These are phyloP conservation scores for Penicillium samsonianum DNA, from an alignment of 495 filamentous ascomycete genomes.

Conservation along the genomic window DNA sequence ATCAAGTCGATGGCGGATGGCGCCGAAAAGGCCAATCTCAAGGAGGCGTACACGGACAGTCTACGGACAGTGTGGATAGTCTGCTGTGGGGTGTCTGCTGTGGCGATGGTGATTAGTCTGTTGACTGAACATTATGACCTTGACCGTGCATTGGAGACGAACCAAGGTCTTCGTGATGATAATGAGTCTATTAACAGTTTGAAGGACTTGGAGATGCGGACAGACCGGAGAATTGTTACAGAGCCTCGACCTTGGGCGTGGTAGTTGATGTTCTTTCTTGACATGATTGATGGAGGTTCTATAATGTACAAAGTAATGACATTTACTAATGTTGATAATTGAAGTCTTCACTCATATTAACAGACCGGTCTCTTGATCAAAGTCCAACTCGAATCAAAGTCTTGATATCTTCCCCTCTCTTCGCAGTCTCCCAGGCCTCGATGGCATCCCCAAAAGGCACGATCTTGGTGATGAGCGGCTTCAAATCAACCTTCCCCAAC, in stretches of 20 bases:
- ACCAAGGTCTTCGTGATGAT: constrained; percentile 24
- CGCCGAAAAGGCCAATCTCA: constrained; percentile 42
- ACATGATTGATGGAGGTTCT: constrained; percentile 3
- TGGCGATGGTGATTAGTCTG: constrained; percentile 51
- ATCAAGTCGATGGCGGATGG: constrained; percentile 56
- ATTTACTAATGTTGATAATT: constrained; percentile 9
- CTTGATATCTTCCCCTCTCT: constrained; percentile 80
- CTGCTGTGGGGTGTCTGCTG: constrained; percentile 52
- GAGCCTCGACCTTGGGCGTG: constrained; percentile 23
- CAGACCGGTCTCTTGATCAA: neutral
- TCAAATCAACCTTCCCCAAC: too few species aligned
- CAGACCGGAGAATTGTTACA: constrained; percentile 2
- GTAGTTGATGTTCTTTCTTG: constrained; percentile 1
- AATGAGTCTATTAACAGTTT: constrained; percentile 8
- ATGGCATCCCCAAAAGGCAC: constrained; percentile 52
- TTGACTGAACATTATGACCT: constrained; percentile 56
- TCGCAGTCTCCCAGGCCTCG: constrained; percentile 75
- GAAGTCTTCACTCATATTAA: neutral
- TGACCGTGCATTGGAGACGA: constrained; percentile 47
- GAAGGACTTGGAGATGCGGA: constrained; percentile 23
- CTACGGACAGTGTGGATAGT: constrained; percentile 59
- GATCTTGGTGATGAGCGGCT: too few species aligned
- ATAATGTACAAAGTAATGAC: constrained; percentile 17
- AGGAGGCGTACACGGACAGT: constrained; percentile 56
- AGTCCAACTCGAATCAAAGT: constrained; percentile 61